A percentile compares a stretch with the other conserved stretches of the same genome.
These are phyloP conservation scores for Crithidia fasciculata DNA, from an alignment of 208 protist genomes.

Conservation along the genomic window DNA sequence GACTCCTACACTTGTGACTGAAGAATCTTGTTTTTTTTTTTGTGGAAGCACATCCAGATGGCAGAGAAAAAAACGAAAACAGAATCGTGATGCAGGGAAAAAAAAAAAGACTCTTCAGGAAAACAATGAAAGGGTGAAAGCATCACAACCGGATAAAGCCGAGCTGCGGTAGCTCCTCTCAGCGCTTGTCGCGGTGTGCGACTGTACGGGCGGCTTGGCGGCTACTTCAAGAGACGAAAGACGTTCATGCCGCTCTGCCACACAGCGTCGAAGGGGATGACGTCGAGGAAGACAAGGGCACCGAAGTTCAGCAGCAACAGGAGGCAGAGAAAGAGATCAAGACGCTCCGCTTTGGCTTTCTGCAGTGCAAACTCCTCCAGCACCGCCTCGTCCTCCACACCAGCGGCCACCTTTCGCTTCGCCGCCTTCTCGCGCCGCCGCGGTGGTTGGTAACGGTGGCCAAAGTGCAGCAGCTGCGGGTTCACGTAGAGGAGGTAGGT, in stretches of 20 bases:
- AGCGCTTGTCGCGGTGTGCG: too few relatives aligned
- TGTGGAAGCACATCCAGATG: neutral
- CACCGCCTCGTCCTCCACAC: conserved; percentile 22
- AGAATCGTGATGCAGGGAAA: neutral
- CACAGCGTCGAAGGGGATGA: conserved; percentile 50
- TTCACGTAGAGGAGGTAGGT: conserved; percentile 71
- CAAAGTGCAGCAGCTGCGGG: conserved; percentile 31
- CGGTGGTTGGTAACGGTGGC: conserved; percentile 2
- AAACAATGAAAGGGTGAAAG: neutral
- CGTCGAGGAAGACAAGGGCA: conserved; percentile 37
- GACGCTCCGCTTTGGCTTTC: conserved; percentile 42
- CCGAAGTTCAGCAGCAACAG: conserved; percentile 51
- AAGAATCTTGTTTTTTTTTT: too few relatives aligned
- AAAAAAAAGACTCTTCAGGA: neutral
- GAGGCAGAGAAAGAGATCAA: conserved; percentile 44
- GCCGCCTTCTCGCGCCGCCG: neutral
- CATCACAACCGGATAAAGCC: neutral
- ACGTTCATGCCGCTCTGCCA: conserved; percentile 37
- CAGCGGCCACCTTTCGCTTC: neutral
- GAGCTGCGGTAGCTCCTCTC: neutral
- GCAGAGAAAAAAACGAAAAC: neutral
- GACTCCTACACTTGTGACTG: too few relatives aligned
- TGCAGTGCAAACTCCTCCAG: conserved; percentile 49
- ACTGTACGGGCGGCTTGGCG: neutral
- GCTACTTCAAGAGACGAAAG: conserved; percentile 48